Conservation (phyloP, 148 eudicot genomes). For the Polygonum maritimum region DNA sequence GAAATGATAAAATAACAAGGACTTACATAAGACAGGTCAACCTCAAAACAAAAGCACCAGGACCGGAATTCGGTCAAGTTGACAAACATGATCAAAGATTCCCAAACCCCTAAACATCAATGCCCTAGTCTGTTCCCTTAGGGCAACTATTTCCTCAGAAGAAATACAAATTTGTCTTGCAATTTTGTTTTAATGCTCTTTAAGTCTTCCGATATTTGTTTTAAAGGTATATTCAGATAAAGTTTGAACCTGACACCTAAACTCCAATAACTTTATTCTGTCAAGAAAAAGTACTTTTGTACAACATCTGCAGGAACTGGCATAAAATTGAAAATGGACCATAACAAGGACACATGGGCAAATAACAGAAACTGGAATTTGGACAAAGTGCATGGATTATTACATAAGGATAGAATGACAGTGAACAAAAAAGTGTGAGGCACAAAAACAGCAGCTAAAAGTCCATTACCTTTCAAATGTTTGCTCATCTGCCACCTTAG, state of each 20-base stretch:
- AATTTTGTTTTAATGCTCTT: background rate
- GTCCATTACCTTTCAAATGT: slow-evolving; percentile 54
- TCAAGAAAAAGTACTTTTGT: background rate
- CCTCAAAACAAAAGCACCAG: background rate
- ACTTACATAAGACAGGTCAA: background rate
- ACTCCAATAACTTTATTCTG: background rate
- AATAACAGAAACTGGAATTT: background rate
- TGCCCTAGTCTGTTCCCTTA: background rate
- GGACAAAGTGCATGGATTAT: background rate
- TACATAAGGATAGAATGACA: background rate
- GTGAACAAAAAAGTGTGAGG: background rate
- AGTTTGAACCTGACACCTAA: background rate
- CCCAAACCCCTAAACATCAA: background rate
- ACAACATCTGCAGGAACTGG: background rate
- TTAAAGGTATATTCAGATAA: background rate
- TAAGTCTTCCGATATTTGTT: background rate
- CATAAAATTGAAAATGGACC: background rate
- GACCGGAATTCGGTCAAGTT: background rate
- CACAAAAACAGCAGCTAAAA: background rate
- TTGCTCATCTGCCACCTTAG: slow-evolving; percentile 35
- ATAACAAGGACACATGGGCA: background rate
- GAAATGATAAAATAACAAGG: background rate
- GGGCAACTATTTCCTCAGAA: background rate
- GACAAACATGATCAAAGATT: background rate
- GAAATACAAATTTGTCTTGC: background rate